These are phyloP conservation scores for Ottelia alismoides DNA, from an alignment of 106 monocot species.

Conservation along the genomic window DNA sequence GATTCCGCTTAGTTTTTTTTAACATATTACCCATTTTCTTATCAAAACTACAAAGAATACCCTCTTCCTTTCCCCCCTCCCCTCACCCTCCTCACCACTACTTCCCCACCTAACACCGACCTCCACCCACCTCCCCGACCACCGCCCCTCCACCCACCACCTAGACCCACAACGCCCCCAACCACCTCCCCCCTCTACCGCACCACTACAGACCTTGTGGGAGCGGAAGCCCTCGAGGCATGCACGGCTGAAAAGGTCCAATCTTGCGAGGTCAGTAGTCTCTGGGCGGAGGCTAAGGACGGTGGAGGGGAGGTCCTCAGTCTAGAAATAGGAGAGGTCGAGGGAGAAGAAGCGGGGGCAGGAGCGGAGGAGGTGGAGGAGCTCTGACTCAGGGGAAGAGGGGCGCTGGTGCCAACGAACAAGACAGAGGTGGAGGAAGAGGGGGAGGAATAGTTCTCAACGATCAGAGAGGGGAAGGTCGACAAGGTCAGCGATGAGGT, in stretches of 20 bases:
- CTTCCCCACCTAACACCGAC: no score
- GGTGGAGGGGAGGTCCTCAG: constrained; percentile 65
- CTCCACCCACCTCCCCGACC: no score
- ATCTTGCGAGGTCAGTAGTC: constrained; percentile 24
- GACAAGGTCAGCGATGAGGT: constrained; percentile 53
- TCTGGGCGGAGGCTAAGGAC: constrained; percentile 11
- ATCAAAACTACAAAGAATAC: no score
- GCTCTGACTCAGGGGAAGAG: constrained; percentile 36
- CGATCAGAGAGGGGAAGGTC: constrained; percentile 22
- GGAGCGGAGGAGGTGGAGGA: constrained; percentile 32
- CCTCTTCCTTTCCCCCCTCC: no score
- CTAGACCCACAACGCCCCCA: no score
- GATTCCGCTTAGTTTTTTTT: no score
- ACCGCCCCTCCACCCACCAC: no score
- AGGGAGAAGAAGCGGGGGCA: constrained; percentile 41
- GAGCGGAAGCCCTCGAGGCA: constrained; percentile 57
- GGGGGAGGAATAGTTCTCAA: constrained; percentile 25
- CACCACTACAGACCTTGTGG: constrained; percentile 29
- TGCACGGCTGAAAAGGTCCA: constrained; percentile 44
- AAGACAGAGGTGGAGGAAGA: constrained; percentile 63
- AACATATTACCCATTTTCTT: no score
- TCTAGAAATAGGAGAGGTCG: constrained; percentile 84
- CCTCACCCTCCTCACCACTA: no score
- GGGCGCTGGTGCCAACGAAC: constrained; percentile 48
- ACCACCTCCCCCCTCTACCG: no score